Evolutionary conservation across 495 filamentous ascomycete genomes (phyloP), one percentile per base, ranked within the genome.

Genomic region (Bathelium albidoporum): DNA sequence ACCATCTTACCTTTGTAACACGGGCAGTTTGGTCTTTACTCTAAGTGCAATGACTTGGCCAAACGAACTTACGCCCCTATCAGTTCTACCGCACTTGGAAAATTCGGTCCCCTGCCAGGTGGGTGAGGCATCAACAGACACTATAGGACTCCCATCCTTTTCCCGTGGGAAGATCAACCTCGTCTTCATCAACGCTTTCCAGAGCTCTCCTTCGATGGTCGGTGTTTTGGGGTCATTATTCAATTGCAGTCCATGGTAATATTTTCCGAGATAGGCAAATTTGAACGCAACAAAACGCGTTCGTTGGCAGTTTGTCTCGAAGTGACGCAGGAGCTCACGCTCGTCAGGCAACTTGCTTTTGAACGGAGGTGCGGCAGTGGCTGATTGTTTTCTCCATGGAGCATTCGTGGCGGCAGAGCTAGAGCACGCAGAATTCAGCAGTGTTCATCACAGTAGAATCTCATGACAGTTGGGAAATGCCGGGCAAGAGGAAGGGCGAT

Each of bases 21-120:
- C 59, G 7, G 89, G 90, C 62, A 85, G 76, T 61, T 86, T 86
- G 75, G 90, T 95, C 68, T 94, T 83, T 26, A 98, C 84, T 58
- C 87, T 77, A 43, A 97, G 74, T 5, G 82, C 85, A 73, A 97
- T 84, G 61, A 98, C 94, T 77, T 98, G 94, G 3, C 94, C 95
- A 79, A 97, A 98, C 5, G 94, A 91, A 76, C 90, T 96, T 32
- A 98, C 94, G 26, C 94, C 94, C 61, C 82, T 81, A 71, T 98
- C 94, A 18, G 94, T 98, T 61, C 94, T 79, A 1, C 94, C 94
- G 69, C 93, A 95, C 72, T 97, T 98, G 0, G 89, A 89, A 74
- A 97, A 98, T 58, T 95, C 87, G 70, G 81, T 89, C 0, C 85
- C 85, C 34, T 88, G 83, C 81, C 89, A 96, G 71, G 89, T 86